A percentile compares a stretch with the other conserved stretches of the same genome.
These are phyloP conservation scores for Coffea humblotiana DNA, from an alignment of 305 asterid genomes.

Conservation along the genomic window DNA sequence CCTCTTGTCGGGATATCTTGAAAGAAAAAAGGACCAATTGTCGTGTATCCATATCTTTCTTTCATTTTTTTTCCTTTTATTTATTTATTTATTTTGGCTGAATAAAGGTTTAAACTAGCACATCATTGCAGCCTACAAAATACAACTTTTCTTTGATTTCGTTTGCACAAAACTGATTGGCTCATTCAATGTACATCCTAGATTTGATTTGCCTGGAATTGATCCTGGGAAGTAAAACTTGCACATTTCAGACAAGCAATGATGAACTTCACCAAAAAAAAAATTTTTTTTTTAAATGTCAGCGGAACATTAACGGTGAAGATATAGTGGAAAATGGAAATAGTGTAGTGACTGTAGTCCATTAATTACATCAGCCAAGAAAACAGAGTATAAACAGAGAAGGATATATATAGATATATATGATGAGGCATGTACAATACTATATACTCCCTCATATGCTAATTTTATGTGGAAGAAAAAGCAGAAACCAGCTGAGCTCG, in stretches of 20 bases:
- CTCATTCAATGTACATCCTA: conserved; percentile 11
- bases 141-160: neutral
- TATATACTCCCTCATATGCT: conserved; percentile 24
- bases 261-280: neutral
- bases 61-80: no score
- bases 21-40: conserved; percentile 8
- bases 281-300: no score
- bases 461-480: conserved; percentile 44
- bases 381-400: conserved; percentile 36
- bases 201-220: neutral
- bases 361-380: conserved; percentile 21
- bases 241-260: neutral
- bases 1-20: conserved; percentile 33
- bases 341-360: conserved; percentile 2
- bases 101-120: neutral
- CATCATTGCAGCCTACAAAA: neutral
- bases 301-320: neutral
- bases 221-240: neutral
- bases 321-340: conserved; percentile 5
- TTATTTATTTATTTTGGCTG: no score
- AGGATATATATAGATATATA: neutral
- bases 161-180: conserved; percentile 16
- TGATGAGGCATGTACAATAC: conserved; percentile 11
- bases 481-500: conserved; percentile 86
- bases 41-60: neutral